Evolutionary conservation across 495 filamentous ascomycete genomes (phyloP).

Genomic region (Penicillium silybi): DNA sequence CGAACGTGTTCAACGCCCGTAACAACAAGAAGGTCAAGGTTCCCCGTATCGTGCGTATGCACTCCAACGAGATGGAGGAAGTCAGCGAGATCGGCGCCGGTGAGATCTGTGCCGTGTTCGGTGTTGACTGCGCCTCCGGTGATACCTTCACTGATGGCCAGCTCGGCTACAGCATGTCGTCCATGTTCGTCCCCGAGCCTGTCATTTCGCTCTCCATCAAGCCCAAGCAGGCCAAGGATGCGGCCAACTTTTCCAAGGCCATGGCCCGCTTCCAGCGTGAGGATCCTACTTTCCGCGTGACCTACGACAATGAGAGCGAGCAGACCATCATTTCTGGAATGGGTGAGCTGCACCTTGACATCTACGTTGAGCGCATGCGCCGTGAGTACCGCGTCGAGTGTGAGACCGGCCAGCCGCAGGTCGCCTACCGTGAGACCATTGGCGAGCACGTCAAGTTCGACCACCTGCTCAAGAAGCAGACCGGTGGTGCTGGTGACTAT

Average conservation of each 20-base stretch:
- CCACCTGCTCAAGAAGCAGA: constrained; percentile 93
- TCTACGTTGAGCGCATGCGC: constrained; percentile 97
- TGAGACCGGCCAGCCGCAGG: constrained; percentile 91
- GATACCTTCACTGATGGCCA: constrained; percentile 97
- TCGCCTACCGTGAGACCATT: constrained; percentile 96
- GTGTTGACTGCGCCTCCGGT: constrained; percentile 95
- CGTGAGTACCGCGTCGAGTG: constrained; percentile 97
- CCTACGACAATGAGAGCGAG: constrained; percentile 82
- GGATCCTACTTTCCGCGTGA: constrained; percentile 95
- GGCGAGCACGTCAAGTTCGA: constrained; percentile 74
- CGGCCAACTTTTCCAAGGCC: constrained; percentile 93
- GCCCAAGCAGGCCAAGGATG: constrained; percentile 90
- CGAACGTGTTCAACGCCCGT: constrained; percentile 89
- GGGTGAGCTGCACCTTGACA: constrained; percentile 95
- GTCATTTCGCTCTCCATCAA: constrained; percentile 98
- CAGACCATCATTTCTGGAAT: constrained; percentile 98
- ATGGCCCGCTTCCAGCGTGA: constrained; percentile 99
- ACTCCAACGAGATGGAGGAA: constrained; percentile 99
- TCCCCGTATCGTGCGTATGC: constrained; percentile 98
- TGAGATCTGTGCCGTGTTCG: constrained; percentile 98
- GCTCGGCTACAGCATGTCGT: constrained; percentile 93
- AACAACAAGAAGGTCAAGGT: constrained; percentile 95
- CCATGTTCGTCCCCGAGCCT: constrained; percentile 98
- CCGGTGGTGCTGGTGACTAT: constrained; percentile 93
- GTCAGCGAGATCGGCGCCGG: constrained; percentile 86